Evolutionary conservation across 441 rosid species (phyloP), one percentile per base, ranked within the genome.

Genomic region (Erodium moschatum): DNA sequence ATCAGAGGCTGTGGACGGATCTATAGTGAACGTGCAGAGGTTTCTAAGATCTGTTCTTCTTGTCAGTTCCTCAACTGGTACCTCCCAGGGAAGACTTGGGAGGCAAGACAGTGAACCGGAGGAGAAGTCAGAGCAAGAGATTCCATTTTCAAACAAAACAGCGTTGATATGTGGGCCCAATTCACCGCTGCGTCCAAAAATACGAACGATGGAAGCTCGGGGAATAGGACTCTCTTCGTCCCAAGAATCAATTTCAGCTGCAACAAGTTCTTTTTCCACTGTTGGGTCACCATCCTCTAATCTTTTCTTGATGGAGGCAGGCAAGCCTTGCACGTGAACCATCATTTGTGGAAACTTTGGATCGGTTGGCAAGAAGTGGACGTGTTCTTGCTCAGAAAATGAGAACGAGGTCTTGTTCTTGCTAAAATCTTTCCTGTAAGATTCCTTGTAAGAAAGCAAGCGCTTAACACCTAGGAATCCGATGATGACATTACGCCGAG

Each of bases 381-480:
- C 67, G 73, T 75, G 81, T 75, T 81, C 90, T 62, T 44, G 62
- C 42, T 79, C 84, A 35, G 81, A 78, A 54, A 73, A 67, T 42
- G 76, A 69, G 50, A 69, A 58, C n/a, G 75, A 64, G 40, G 64
- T 75, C 76, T 75, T 84, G 61, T 74, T 80, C 82, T 72, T 83
- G 70, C 74, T 79, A 31, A 71, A 65, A 71, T 86, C 83, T 69
- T 78, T 80, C 71, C 65, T 69, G 71, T 16, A 69, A 63, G 78
- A 76, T 71, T 79, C 81, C 79, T 77, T 79, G 72, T 73, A 74
- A 70, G 75, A 66, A 67, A 83, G 46, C 91, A 96, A 86, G 52
- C 81, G 85, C 75, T 82, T 89, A 42, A 84, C 83, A 82, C 84
- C 81, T 67, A 93, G 88, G 76, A 89, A 89, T 56, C 97, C 98